phyloP scores from a whole-genome alignment of 306 rosid genomes.

The Mucuna pruriens region DNA sequence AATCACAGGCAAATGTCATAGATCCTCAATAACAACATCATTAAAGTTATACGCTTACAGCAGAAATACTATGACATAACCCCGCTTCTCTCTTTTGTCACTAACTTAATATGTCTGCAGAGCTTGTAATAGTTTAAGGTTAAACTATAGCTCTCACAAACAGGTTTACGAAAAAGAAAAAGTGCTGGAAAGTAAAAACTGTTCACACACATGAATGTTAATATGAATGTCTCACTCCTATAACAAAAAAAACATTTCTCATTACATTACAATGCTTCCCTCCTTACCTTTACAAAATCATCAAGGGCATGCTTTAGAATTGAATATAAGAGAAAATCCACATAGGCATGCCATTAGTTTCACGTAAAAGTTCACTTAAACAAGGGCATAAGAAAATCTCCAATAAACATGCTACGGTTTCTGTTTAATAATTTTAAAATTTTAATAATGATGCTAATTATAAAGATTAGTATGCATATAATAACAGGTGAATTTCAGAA shows the following conservation, averaged over 20 bases:
- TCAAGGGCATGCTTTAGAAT: neutral
- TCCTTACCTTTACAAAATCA: neutral
- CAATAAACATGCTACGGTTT: neutral
- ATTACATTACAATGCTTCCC: neutral
- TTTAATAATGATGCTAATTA: neutral
- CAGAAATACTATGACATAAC: slow-evolving; percentile 14
- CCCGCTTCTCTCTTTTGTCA: neutral
- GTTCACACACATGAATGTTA: neutral
- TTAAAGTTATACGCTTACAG: neutral
- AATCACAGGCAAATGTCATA: slow-evolving; percentile 28
- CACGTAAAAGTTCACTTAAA: slow-evolving; percentile 10
- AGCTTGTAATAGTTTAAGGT: neutral
- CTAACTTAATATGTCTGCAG: neutral
- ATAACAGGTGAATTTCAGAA: slow-evolving; percentile 11
- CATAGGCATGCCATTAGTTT: neutral
- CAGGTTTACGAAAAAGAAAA: neutral
- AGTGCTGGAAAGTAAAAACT: neutral
- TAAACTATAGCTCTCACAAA: slow-evolving; percentile 10
- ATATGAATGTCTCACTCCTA: slow-evolving; percentile 8
- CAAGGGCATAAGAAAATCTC: neutral
- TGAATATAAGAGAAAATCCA: slow-evolving; percentile 11
- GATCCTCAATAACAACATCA: slow-evolving; percentile 5
- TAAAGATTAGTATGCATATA: neutral
- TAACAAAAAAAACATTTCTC: neutral
- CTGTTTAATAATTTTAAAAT: neutral